Conservation (phyloP, 257 asterid genomes). For the Capsicum pubescens region DNA sequence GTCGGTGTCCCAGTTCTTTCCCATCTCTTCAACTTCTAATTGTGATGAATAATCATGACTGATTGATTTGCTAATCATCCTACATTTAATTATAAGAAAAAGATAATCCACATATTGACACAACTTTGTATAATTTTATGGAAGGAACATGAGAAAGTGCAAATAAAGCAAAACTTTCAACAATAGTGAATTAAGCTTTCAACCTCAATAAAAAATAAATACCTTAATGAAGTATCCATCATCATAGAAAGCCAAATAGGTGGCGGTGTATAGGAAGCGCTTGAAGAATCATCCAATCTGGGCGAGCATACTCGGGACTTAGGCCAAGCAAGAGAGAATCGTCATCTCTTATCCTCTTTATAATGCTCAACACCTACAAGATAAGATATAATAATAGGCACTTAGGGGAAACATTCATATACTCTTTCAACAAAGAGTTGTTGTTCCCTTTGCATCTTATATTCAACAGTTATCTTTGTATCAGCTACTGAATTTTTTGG, state of each 20-base stretch:
- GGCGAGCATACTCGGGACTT: constrained; percentile 95
- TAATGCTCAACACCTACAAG: constrained; percentile 79
- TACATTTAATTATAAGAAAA: constrained; percentile 44
- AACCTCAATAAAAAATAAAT: constrained; percentile 37
- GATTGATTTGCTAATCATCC: constrained; percentile 96
- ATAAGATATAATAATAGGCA: neutral
- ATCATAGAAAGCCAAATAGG: constrained; percentile 89
- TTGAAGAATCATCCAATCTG: constrained; percentile 96
- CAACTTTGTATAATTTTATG: constrained; percentile 4
- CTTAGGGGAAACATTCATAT: neutral
- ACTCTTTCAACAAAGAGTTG: constrained; percentile 87
- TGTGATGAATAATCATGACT: too few species aligned
- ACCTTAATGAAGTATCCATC: constrained; percentile 99
- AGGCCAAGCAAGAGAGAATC: constrained; percentile 79
- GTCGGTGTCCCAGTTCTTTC: too few species aligned
- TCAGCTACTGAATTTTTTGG: constrained; percentile 92
- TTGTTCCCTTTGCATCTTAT: constrained; percentile 70
- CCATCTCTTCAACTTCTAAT: too few species aligned
- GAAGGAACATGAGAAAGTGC: constrained; percentile 5
- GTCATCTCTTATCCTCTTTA: constrained; percentile 85
- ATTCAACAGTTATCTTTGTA: constrained; percentile 95
- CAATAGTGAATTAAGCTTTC: neutral
- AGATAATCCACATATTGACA: neutral
- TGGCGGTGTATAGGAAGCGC: too few species aligned
- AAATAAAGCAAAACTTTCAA: neutral